Evolutionary conservation across 1,284 basidiomycete species (phyloP), one percentile per base, ranked within the genome.

Genomic region (Mixia osmundae): DNA sequence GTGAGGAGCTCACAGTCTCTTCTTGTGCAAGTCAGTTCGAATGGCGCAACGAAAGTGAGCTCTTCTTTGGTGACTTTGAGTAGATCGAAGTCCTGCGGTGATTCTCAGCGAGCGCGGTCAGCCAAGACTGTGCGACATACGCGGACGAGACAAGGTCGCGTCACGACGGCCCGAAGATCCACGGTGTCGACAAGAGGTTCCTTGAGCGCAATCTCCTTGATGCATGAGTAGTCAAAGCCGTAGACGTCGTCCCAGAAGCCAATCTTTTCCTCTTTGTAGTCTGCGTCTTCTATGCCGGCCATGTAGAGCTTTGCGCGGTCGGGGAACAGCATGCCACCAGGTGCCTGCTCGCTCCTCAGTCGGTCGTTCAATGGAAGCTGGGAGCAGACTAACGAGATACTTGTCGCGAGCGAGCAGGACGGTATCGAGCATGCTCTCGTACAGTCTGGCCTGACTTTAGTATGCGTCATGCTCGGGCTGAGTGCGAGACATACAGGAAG

Each of bases 211-310:
- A 97, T 94, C 55, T 94, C 85, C 61, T 97, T 95, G 68, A 99
- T 97, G 60, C 89, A 95, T 31, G 83, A 91, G 61, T 85, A 99
- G 61, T 99, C 85, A 57, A 99, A 97, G 29, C 91, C 91, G 58
- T 97, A 99, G 21, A 99, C 91, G 51, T 95, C 89, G 56, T 95
- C 87, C 91, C 91, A 99, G 66, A 94, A 94, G 59, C 85, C 85
- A 55, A 99, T 99, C 62, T 99, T 99, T 60, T 97, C 89, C 49
- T 97, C 87, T 61, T 97, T 97, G 69, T 99, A 99, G 45, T 97
- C 91, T 54, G 89, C 76, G 58, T 99, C 91, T 60, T 99, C 91
- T 52, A 99, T 95, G 28, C 85, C 91, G 29, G 87, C 87, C 39
- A 99, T 54, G 64, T 79, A 95, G 53, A 99, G 65, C 19, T 72